Evolutionary conservation across 345 rosid species (phyloP), one percentile per base, ranked within the genome.

Genomic region (Hirschfeldia incana): DNA sequence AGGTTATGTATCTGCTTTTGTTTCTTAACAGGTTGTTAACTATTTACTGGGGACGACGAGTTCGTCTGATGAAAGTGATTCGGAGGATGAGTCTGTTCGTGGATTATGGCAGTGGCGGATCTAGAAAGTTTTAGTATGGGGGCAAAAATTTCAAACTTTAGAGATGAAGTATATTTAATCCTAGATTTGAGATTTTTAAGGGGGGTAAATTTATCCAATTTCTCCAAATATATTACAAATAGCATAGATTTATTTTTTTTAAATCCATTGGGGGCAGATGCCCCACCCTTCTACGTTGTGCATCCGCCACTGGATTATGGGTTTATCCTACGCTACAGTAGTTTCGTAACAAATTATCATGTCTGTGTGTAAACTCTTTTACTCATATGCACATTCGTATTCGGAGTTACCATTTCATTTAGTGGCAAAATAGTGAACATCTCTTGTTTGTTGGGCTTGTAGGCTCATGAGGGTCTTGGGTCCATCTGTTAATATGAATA

Each of bases 1-100:
- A 67, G 73, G 51, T 28, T 64, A 29, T 46, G 17, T 2, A 42
- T 65, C n/a, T 70, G 72, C 8, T 16, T 46, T 32, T 67, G 62
- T 44, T 33, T 27, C 12, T 73, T 34, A 15, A 46, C 65, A 78
- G 77, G 78, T 78, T 33, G 58, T 73, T 28, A 67, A 67, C 28
- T 67, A 73, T 60, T 60, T 78, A 49, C 55, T 67, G n/a, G 74
- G 82, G 64, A 27, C 6, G 33, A 15, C 1, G 37, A 67, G 32
- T 67, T 79, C 75, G 5, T 62, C 51, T 74, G 79, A 74, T 39
- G 83, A 74, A 16, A 34, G 49, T 65, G 49, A 65, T 36, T 63
- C 79, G 32, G 75, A 74, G 0, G 75, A 80, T 53, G 75, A 79
- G 21, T 3, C 65, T 8, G 6, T 49, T 51, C 46, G 29, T 62